Conservation (phyloP, 441 rosid species). For the Pelargonium hybrid region DNA sequence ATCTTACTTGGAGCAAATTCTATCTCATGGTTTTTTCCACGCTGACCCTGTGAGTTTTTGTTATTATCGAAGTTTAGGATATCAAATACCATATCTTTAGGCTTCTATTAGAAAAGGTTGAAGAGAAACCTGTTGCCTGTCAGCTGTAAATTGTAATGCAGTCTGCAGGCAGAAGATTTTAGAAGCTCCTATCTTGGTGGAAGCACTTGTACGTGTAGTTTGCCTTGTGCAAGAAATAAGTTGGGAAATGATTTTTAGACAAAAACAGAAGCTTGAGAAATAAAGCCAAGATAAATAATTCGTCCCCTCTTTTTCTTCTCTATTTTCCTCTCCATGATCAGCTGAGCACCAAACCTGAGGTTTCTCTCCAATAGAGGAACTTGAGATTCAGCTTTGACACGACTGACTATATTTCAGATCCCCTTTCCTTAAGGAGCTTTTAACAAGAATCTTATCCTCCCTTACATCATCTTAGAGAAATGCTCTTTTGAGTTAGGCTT, state of each 20-base stretch:
- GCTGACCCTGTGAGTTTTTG: constrained; percentile 81
- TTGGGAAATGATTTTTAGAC: background rate
- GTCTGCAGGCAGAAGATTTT: background rate
- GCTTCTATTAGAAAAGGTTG: background rate
- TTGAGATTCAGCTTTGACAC: background rate
- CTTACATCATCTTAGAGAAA: background rate
- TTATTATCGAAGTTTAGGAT: background rate
- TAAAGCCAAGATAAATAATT: background rate
- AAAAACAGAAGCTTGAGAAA: background rate
- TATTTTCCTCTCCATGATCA: background rate
- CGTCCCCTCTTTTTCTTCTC: background rate
- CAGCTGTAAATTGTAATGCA: background rate
- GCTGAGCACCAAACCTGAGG: background rate
- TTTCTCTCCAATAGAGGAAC: background rate
- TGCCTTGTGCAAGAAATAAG: background rate
- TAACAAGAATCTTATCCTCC: background rate
- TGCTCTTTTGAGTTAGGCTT: too few relatives aligned
- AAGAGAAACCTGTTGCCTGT: background rate
- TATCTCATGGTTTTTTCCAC: constrained; percentile 95
- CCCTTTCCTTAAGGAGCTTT: background rate
- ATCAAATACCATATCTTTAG: background rate
- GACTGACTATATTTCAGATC: background rate
- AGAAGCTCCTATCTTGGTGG: background rate
- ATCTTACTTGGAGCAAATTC: constrained; percentile 95
- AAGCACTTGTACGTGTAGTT: background rate